phyloP scores from a whole-genome alignment of 2,329 filamentous ascomycete genomes.

The Calycina marina region DNA sequence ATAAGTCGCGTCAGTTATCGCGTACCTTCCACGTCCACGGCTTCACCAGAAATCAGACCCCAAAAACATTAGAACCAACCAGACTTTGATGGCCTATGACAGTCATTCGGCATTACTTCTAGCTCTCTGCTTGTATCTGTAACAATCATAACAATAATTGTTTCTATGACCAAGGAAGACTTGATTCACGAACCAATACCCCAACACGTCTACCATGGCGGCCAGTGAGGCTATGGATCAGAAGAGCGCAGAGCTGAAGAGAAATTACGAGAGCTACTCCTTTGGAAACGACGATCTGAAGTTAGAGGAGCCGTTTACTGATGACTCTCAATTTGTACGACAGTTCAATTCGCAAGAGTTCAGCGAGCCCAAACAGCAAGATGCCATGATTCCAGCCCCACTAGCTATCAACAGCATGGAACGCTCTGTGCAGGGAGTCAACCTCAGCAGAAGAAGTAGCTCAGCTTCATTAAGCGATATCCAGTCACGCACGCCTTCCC shows the following conservation, averaged over 20 bases:
- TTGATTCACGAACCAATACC: background rate
- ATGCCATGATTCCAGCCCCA: background rate
- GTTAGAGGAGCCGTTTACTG: conserved; percentile 7
- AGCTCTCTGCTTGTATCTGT: too few relatives aligned
- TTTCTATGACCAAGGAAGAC: too few relatives aligned
- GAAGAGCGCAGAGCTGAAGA: conserved; percentile 12
- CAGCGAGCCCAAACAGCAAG: background rate
- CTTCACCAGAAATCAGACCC: too few relatives aligned
- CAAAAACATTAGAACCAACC: too few relatives aligned
- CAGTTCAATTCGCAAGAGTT: background rate
- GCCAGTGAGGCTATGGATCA: too few relatives aligned
- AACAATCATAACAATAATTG: too few relatives aligned
- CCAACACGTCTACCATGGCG: background rate
- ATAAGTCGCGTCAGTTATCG: too few relatives aligned
- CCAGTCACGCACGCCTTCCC: conserved; percentile 10
- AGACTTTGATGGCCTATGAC: too few relatives aligned
- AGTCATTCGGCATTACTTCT: too few relatives aligned
- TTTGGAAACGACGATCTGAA: conserved; percentile 8
- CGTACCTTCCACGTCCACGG: too few relatives aligned
- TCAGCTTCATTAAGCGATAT: conserved; percentile 12
- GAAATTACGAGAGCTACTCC: conserved; percentile 10
- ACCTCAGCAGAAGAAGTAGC: conserved; percentile 7
- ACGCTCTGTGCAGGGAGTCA: conserved; percentile 7
- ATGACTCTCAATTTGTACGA: conserved; percentile 4
- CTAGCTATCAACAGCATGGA: conserved; percentile 4